A percentile compares a stretch with the other conserved stretches of the same genome.
Conservation (phyloP, 257 asterid genomes). For the Solanum ossicruentum region DNA sequence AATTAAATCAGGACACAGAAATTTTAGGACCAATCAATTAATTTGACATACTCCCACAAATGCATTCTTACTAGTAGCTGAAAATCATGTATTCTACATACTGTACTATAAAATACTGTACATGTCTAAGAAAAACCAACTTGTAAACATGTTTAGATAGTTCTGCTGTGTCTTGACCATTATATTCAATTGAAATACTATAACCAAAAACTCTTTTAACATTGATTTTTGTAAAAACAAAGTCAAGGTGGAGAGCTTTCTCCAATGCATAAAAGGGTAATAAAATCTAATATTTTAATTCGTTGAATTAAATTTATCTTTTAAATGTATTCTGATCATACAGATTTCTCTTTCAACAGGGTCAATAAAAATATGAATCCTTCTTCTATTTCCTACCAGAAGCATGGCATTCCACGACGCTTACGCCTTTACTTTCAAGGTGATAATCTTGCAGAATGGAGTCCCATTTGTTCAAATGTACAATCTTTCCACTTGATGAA, state of each 20-base stretch:
- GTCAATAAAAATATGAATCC: background rate
- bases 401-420: background rate
- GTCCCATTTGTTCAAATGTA: background rate
- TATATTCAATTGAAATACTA: no score
- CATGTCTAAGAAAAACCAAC: no score
- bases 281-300: background rate
- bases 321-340: background rate
- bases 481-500: background rate
- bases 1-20: slow-evolving; percentile 1
- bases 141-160: no score
- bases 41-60: no score
- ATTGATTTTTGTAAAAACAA: background rate
- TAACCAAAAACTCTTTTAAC: no score
- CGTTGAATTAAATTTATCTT: no score
- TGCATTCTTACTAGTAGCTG: no score
- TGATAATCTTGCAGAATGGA: background rate
- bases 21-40: no score
- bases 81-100: no score
- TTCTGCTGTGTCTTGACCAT: no score
- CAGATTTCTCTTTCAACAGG: background rate
- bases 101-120: no score
- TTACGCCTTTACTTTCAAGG: background rate
- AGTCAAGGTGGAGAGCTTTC: background rate
- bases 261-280: background rate
- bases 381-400: background rate